Base-by-base conservation (phyloP, 208 protist species). In the Spongospora subterranea region DNA sequence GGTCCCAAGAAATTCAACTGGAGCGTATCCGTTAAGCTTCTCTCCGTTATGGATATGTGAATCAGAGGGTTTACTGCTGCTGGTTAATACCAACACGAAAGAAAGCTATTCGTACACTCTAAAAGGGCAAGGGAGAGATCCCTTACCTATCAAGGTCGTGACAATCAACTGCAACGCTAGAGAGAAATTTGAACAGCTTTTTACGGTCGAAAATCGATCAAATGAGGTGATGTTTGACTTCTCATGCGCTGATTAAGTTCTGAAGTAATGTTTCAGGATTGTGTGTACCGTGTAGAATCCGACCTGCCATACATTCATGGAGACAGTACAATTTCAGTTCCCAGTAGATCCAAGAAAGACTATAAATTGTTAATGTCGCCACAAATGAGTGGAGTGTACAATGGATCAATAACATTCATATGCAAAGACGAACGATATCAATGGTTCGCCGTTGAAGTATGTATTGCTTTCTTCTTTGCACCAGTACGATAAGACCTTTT, bases 301-400 rank as follows among this genome's bases (percentile, higher is more conserved):
- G 71, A 82, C 71, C 71, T 82, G n/a, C 71, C 71, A 20, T 82
- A 82, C n/a, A 43, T 82, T 43, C 35, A 43, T 43, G 71, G 71
- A 35, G 71, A 82, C 71, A 82, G 71, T n/a, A 82, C 17, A 20
- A 35, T 82, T 13, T 45, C n/a, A 43, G 71, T 82, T 6, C 71
- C 71, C n/a, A n/a, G 17, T n/a, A 82, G n/a, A 43, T 82, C 71
- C 13, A 82, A 43, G 71, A 6, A n/a, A 6, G 71, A 82, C 6
- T 82, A 82, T 82, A 6, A n/a, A 35, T n/a, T 82, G 6, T 20
- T 6, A 43, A 35, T 82, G 17, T 6, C 71, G 6, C 71, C 71
- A 40, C 17, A 35, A 20, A 6, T 82, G 17, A 43, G 71, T 43
- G 71, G 71, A 43, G 17, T 40, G n/a, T 82, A 45, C n/a, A 39